phyloP scores from a whole-genome alignment of 495 filamentous ascomycete species.

The Ascodesmis nigricans region DNA sequence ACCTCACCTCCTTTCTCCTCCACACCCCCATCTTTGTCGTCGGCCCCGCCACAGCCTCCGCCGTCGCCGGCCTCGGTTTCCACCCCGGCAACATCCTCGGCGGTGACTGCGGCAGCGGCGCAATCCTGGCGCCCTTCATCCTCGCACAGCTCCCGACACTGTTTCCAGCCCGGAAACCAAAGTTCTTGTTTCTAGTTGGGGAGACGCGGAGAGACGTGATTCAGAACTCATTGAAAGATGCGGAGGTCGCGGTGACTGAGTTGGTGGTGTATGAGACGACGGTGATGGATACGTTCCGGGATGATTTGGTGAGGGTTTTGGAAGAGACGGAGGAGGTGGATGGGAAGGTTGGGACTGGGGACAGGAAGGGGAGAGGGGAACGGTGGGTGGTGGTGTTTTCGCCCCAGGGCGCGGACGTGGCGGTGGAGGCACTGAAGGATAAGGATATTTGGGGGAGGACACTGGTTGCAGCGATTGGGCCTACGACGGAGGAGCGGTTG shows the following conservation, averaged over 20 bases:
- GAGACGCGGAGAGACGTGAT: constrained; percentile 76
- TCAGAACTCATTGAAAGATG: constrained; percentile 46
- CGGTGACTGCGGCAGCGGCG: constrained; percentile 59
- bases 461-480: constrained; percentile 68
- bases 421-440: constrained; percentile 12
- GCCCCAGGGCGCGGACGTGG: constrained; percentile 31
- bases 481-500: constrained; percentile 69
- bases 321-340: constrained; percentile 24
- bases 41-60: constrained; percentile 68
- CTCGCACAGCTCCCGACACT: constrained; percentile 29
- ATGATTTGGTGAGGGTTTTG: constrained; percentile 34
- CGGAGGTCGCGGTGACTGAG: constrained; percentile 43
- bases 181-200: constrained; percentile 63
- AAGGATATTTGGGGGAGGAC: constrained; percentile 17
- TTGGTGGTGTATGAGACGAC: constrained; percentile 67
- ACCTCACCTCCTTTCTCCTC: constrained; percentile 8
- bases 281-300: constrained; percentile 50
- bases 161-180: constrained; percentile 22
- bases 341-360: no score
- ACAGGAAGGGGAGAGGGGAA: constrained; percentile 5
- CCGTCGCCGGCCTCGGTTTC: constrained; percentile 23
- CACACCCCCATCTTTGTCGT: constrained; percentile 42
- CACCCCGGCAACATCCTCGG: constrained; percentile 37
- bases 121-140: constrained; percentile 53
- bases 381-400: constrained; percentile 91